phyloP scores from a whole-genome alignment of 2,329 filamentous ascomycete species.

The Aspergillus ochraceus region DNA sequence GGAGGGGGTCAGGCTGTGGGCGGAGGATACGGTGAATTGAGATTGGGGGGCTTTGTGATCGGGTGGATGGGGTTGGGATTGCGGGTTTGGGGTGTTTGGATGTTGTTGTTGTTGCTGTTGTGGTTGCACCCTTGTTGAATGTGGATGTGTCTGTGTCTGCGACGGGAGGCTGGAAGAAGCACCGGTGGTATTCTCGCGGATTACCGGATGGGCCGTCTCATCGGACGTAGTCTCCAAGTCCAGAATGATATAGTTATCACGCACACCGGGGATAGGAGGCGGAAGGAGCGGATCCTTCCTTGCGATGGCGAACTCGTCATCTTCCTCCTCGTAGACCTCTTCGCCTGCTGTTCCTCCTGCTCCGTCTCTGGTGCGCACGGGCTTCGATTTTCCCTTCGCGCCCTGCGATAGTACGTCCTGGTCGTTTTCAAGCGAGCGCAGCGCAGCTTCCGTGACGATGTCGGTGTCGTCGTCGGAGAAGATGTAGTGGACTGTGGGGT shows the following conservation, averaged over 20 bases:
- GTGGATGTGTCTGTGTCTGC: conserved; percentile 2
- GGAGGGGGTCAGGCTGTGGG: conserved; percentile 69
- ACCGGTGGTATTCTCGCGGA: conserved; percentile 12
- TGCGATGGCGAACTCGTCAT: conserved; percentile 17
- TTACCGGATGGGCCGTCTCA: not conserved
- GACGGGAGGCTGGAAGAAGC: conserved; percentile 18
- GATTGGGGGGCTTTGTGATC: not conserved
- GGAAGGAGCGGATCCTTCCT: conserved; percentile 44
- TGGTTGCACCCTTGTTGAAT: not conserved
- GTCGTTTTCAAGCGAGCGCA: conserved; percentile 55
- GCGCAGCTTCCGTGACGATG: conserved; percentile 65
- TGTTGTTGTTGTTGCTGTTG: conserved; percentile 10
- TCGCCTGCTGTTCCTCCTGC: conserved; percentile 11
- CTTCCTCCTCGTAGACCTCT: conserved; percentile 20
- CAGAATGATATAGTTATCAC: conserved; percentile 59
- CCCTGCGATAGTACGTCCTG: conserved; percentile 31
- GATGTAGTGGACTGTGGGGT: conserved; percentile 87
- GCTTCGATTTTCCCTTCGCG: conserved; percentile 14
- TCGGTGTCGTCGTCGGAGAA: conserved; percentile 90
- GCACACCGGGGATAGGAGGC: conserved; percentile 46
- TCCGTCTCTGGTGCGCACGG: not conserved
- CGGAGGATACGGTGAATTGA: conserved; percentile 59
- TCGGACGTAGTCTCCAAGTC: conserved; percentile 46
- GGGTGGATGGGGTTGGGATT: not conserved
- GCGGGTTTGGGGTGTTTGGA: no score